A percentile compares a stretch with the other conserved stretches of the same genome.
phyloP scores from a whole-genome alignment of 805 yeast genomes.

The Candida suzukii region DNA sequence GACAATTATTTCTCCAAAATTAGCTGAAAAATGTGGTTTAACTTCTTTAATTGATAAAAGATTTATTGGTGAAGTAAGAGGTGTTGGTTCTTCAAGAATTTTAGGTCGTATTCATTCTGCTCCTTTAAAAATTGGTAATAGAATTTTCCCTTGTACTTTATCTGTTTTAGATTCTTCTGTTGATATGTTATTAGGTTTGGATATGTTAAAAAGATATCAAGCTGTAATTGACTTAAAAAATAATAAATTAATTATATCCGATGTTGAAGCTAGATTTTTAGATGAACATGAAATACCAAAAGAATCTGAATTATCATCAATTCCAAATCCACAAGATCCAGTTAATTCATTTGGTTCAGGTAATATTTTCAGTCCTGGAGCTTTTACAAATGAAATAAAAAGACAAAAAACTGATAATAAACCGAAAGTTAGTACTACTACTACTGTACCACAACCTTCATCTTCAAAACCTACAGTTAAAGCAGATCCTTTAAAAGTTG shows the following conservation, averaged over 20 bases:
- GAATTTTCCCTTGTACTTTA: slow-evolving; percentile 59
- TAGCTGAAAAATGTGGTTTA: slow-evolving; percentile 70
- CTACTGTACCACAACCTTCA: slow-evolving; percentile 10
- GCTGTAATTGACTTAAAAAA: slow-evolving; percentile 69
- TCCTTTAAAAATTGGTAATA: slow-evolving; percentile 69
- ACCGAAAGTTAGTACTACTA: slow-evolving; percentile 8
- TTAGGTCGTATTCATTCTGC: slow-evolving; percentile 85
- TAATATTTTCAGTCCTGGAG: slow-evolving; percentile 20
- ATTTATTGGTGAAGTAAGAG: slow-evolving; percentile 76
- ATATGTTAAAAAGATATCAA: slow-evolving; percentile 84
- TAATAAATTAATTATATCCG: slow-evolving; percentile 64
- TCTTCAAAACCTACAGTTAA: neutral
- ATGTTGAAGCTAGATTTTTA: slow-evolving; percentile 64
- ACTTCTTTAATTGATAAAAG: slow-evolving; percentile 71
- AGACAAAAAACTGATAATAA: slow-evolving; percentile 1
- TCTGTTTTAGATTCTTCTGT: slow-evolving; percentile 65
- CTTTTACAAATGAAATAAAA: neutral
- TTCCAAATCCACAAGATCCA: slow-evolving; percentile 4
- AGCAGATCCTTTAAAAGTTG: slow-evolving; percentile 22
- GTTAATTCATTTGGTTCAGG: slow-evolving; percentile 23
- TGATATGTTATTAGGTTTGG: slow-evolving; percentile 81
- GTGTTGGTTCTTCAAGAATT: slow-evolving; percentile 80
- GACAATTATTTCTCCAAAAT: slow-evolving; percentile 71
- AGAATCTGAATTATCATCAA: slow-evolving; percentile 16
- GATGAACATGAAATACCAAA: slow-evolving; percentile 63